phyloP scores from a whole-genome alignment of 768 basidiomycete species.

The Mycena sanguinolenta region DNA sequence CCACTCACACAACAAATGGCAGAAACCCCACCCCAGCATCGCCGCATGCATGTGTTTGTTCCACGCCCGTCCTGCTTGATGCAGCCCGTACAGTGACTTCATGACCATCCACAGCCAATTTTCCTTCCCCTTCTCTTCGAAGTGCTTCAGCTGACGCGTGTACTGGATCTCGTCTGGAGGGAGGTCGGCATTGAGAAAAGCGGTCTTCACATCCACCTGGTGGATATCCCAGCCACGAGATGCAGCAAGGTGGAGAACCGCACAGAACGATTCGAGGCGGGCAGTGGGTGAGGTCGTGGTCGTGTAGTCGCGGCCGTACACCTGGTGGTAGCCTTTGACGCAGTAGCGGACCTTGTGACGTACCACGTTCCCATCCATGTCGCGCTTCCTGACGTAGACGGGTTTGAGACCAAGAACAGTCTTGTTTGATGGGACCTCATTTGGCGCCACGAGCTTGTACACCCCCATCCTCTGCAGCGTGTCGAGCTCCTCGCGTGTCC shows the following conservation, averaged over 20 bases:
- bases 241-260: not conserved
- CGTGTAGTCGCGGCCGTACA: not conserved
- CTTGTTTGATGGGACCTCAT: not conserved
- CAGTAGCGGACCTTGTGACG: not conserved
- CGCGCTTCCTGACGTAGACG: not conserved
- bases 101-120: not conserved
- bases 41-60: not conserved
- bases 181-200: not conserved
- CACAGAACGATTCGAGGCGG: not conserved
- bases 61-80: not conserved
- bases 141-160: not conserved
- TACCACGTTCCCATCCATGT: not conserved
- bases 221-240: not conserved
- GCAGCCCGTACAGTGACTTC: not conserved
- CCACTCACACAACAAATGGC: not conserved
- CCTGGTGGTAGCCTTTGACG: not conserved
- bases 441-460: not conserved
- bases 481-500: not conserved
- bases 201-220: not conserved
- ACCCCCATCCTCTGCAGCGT: not conserved
- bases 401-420: not conserved
- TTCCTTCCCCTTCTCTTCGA: not conserved
- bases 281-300: not conserved
- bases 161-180: not conserved
- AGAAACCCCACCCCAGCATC: not conserved